Percentiles rank a stretch among this genome's conserved stretches.
Evolutionary conservation across 2,329 filamentous ascomycete species (phyloP).

Genomic region (Colletotrichum sp.): DNA sequence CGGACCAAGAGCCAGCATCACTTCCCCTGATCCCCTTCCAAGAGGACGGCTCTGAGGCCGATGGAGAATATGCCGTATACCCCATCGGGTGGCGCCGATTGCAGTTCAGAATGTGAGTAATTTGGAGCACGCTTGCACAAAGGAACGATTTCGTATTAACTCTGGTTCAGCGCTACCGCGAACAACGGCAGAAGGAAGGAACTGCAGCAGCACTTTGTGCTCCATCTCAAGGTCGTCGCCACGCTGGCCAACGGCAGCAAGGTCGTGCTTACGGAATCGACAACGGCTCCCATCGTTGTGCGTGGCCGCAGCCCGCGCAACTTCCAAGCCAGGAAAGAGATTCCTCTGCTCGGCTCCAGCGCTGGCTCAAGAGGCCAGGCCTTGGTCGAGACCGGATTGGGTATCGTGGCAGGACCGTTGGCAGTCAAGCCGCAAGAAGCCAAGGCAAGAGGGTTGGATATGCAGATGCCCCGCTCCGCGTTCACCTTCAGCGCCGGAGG

Average conservation of each 20-base stretch:
- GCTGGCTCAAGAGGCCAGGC: constrained; percentile 81
- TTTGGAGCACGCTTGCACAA: neutral
- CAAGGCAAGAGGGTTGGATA: constrained; percentile 56
- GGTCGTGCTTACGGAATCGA: constrained; percentile 80
- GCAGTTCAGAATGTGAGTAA: constrained; percentile 80
- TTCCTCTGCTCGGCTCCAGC: constrained; percentile 80
- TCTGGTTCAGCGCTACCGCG: constrained; percentile 74
- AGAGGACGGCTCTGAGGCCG: constrained; percentile 62
- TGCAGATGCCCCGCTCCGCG: constrained; percentile 60
- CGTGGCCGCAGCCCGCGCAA: constrained; percentile 92
- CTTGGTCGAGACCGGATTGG: constrained; percentile 66
- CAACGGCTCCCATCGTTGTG: constrained; percentile 91
- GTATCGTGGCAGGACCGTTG: constrained; percentile 63
- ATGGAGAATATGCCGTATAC: constrained; percentile 87
- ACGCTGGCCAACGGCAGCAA: constrained; percentile 85
- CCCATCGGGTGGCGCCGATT: constrained; percentile 93
- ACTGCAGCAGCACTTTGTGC: constrained; percentile 93
- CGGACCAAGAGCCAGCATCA: constrained; percentile 85
- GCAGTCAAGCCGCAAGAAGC: constrained; percentile 59
- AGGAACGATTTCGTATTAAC: neutral
- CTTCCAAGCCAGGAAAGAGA: constrained; percentile 92
- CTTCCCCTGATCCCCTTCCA: constrained; percentile 76
- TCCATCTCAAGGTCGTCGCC: constrained; percentile 85
- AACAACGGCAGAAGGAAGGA: constrained; percentile 96
- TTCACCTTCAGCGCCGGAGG: constrained; percentile 60